These are phyloP conservation scores for Yamadazyma blattariae DNA, from an alignment of 1,139 yeast genomes.

Conservation along the genomic window DNA sequence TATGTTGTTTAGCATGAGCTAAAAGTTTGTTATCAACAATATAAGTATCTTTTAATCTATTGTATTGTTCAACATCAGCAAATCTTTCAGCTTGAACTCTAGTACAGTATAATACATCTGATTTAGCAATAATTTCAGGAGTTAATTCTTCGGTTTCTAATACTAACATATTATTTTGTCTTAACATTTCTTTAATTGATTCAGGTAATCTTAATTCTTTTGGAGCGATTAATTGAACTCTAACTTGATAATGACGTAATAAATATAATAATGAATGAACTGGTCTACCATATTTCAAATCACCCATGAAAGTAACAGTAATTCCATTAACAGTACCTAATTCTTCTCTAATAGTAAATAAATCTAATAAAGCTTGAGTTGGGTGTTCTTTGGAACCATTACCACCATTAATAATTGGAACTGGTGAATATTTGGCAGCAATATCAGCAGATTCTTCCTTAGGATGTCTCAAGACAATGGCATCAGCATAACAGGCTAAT, in stretches of 20 bases:
- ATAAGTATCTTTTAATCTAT: conserved; percentile 86
- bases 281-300: conserved; percentile 96
- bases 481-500: conserved; percentile 93
- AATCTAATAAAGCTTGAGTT: conserved; percentile 94
- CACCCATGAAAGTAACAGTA: conserved; percentile 98
- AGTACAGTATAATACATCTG: conserved; percentile 96
- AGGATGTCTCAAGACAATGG: conserved; percentile 96
- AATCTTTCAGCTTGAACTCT: conserved; percentile 98
- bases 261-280: conserved; percentile 94
- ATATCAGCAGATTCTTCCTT: conserved; percentile 85
- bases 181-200: conserved; percentile 63
- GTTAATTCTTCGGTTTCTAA: conserved; percentile 75
- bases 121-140: conserved; percentile 77
- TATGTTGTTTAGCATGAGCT: conserved; percentile 92
- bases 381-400: conserved; percentile 98
- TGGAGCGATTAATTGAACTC: conserved; percentile 91
- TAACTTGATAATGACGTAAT: conserved; percentile 88
- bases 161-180: conserved; percentile 63
- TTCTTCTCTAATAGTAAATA: conserved; percentile 98
- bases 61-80: conserved; percentile 69
- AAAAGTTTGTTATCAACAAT: conserved; percentile 90
- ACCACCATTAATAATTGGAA: conserved; percentile 97
- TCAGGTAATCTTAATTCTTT: conserved; percentile 81
- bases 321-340: conserved; percentile 97
- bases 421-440: conserved; percentile 96